Evolutionary conservation across 441 rosid genomes (phyloP).

Genomic region (Flueggea neowawraea): DNA sequence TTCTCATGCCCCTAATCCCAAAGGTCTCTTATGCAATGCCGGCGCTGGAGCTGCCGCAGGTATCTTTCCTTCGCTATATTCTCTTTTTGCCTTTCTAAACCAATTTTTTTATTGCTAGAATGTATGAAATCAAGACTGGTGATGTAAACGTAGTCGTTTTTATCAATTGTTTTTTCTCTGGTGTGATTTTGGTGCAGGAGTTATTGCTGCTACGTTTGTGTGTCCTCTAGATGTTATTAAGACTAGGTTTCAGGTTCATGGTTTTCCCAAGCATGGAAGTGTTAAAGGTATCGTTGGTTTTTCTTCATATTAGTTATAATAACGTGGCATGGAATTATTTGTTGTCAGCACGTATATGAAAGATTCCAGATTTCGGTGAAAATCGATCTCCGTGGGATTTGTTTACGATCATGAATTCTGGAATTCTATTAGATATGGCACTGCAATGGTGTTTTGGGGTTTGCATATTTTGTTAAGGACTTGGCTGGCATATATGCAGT

Average conservation of each 20-base stretch:
- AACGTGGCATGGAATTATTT: too few relatives aligned
- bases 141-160: neutral
- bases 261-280: constrained; percentile 48
- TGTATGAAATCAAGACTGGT: too few relatives aligned
- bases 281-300: constrained; percentile 38
- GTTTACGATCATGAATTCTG: too few relatives aligned
- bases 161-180: too few relatives aligned
- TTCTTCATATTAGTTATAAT: too few relatives aligned
- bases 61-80: constrained; percentile 12
- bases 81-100: neutral
- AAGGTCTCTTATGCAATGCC: constrained; percentile 47
- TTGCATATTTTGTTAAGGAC: neutral
- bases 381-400: too few relatives aligned
- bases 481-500: neutral
- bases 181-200: too few relatives aligned
- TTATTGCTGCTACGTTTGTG: too few relatives aligned
- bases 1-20: constrained; percentile 43
- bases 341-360: too few relatives aligned
- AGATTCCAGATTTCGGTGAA: neutral
- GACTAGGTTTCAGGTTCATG: too few relatives aligned
- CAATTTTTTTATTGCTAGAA: too few relatives aligned
- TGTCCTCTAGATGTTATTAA: too few relatives aligned
- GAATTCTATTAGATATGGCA: neutral
- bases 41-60: constrained; percentile 87
- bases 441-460: neutral